A percentile compares a stretch with the other conserved stretches of the same genome.
phyloP scores from a whole-genome alignment of 2,329 filamentous ascomycete genomes.

The Didymella exigua region DNA sequence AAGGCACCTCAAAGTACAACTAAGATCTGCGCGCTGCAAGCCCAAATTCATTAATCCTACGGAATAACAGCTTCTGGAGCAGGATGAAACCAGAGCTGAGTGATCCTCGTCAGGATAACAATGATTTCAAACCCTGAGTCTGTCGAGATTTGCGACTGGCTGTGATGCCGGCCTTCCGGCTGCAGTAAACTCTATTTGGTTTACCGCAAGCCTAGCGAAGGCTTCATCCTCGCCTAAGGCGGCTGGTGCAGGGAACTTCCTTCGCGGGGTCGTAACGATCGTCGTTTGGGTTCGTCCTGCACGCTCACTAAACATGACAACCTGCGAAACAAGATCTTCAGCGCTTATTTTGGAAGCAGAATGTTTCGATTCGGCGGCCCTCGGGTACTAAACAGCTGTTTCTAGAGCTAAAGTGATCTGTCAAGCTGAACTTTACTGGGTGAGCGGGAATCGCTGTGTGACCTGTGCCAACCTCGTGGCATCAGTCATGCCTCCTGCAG shows the following conservation, averaged over 20 bases:
- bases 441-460: too few relatives aligned
- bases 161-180: not conserved
- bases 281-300: conserved; percentile 19
- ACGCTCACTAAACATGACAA: conserved; percentile 17
- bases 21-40: not conserved
- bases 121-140: not conserved
- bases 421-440: not conserved
- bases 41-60: not conserved
- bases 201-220: not conserved
- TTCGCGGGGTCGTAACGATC: conserved; percentile 19
- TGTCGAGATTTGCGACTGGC: not conserved
- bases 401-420: conserved; percentile 2
- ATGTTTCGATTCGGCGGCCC: conserved; percentile 22
- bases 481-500: not conserved
- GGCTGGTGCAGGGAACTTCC: conserved; percentile 5
- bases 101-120: not conserved
- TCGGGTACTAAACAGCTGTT: conserved; percentile 5
- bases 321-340: conserved; percentile 23
- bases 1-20: not conserved
- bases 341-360: conserved; percentile 28
- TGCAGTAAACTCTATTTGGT: not conserved
- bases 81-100: not conserved
- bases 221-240: conserved; percentile 6
- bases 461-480: not conserved
- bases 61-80: not conserved